Conservation (phyloP, 352 stramenopile genomes). For the Phytophthora ramorum region DNA sequence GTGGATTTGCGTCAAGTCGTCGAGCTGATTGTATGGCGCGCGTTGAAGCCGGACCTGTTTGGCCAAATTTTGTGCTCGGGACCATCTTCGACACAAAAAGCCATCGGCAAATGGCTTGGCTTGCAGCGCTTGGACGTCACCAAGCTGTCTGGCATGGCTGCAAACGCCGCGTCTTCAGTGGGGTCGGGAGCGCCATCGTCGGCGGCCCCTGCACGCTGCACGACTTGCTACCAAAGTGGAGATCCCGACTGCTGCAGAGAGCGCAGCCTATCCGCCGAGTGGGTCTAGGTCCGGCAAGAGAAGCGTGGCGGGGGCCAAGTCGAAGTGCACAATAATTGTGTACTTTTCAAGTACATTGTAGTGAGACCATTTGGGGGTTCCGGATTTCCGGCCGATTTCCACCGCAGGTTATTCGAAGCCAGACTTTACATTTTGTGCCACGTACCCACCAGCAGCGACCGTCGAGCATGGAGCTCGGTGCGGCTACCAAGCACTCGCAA, state of each 20-base stretch:
- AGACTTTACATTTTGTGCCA: no score
- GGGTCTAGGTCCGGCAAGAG: background rate
- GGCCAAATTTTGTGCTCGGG: constrained; percentile 25
- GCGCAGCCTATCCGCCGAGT: background rate
- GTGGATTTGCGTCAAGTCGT: constrained; percentile 25
- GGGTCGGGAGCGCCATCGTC: no score
- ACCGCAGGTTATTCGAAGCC: no score
- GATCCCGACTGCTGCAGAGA: background rate
- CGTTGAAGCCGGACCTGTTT: constrained; percentile 1
- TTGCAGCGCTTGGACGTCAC: constrained; percentile 1
- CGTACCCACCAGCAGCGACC: no score
- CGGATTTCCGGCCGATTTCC: constrained; percentile 2
- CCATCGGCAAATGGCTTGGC: constrained; percentile 1
- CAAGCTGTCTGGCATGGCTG: constrained; percentile 9
- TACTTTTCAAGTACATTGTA: no score
- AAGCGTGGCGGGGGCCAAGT: background rate
- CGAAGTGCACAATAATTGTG: background rate
- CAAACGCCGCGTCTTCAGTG: background rate
- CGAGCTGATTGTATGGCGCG: constrained; percentile 1
- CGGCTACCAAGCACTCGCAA: no score
- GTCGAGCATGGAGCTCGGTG: background rate
- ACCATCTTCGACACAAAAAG: constrained; percentile 35
- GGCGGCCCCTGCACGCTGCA: no score
- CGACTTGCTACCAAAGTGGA: background rate
- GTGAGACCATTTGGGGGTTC: constrained; percentile 7